A percentile compares a stretch with the other conserved stretches of the same genome.
Conservation (phyloP, 179 eudicot genomes). For the Sideroxylon spinosum region DNA sequence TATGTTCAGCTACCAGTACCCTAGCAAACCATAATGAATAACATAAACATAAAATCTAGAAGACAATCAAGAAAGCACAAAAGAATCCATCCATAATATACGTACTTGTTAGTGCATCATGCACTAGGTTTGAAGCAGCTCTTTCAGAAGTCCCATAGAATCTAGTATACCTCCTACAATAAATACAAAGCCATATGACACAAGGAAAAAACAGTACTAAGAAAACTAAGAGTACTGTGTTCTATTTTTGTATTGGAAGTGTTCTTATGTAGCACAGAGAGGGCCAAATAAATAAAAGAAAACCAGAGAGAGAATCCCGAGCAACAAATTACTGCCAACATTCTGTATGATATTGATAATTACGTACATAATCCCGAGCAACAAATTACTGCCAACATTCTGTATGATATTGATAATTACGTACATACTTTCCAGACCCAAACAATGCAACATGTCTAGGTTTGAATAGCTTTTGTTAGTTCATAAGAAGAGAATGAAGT, state of each 20-base stretch:
- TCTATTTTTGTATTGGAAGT: background rate
- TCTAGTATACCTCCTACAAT: slow-evolving; percentile 83
- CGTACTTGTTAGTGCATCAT: slow-evolving; percentile 89
- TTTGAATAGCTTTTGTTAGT: no score
- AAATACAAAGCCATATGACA: slow-evolving; percentile 13
- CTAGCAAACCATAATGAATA: background rate
- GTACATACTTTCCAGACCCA: no score
- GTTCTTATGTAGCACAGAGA: no score
- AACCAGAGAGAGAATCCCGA: background rate
- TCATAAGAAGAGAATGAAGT: no score
- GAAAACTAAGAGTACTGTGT: background rate
- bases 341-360: background rate
- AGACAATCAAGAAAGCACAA: background rate
- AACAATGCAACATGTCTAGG: no score
- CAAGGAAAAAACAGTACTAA: background rate
- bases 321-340: background rate
- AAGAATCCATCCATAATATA: slow-evolving; percentile 1
- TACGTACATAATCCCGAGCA: background rate
- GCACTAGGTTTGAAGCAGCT: slow-evolving; percentile 70
- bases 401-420: background rate
- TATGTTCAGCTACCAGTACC: background rate
- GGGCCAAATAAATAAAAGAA: background rate
- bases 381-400: background rate
- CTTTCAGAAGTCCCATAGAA: slow-evolving; percentile 82
- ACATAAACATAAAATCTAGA: background rate